Conservation (phyloP, 345 rosid species). For the Salix dunnii region DNA sequence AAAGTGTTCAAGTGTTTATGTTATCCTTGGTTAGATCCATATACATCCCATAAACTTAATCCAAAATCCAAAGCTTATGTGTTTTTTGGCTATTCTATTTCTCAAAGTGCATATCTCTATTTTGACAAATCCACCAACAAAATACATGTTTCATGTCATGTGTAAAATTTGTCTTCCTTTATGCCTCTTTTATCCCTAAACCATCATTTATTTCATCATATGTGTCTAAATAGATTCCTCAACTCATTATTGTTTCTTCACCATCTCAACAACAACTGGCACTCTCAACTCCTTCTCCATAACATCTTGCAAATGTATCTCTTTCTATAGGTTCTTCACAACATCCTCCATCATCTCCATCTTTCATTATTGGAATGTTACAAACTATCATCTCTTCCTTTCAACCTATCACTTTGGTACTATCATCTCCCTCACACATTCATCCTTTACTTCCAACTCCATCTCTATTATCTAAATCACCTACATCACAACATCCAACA, state of each 20-base stretch:
- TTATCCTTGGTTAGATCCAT: no score
- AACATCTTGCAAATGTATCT: neutral
- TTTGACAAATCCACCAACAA: no score
- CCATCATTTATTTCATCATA: no score
- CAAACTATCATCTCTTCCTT: no score
- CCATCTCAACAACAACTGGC: neutral
- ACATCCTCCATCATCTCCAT: neutral
- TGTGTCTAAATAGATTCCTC: rapidly evolving
- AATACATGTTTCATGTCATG: neutral
- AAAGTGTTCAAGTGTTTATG: no score
- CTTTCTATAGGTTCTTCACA: neutral
- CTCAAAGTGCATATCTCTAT: neutral
- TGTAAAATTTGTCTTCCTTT: no score
- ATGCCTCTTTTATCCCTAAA: no score
- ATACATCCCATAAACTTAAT: neutral
- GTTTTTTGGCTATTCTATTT: neutral
- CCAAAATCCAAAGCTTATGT: rapidly evolving
- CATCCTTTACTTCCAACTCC: no score
- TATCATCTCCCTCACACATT: neutral
- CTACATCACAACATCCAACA: rapidly evolving
- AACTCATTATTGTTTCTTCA: neutral
- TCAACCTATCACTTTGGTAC: neutral
- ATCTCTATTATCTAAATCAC: no score
- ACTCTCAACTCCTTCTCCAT: neutral
- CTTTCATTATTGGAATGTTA: no score